These are phyloP conservation scores for Spergularia azorica DNA, from an alignment of 179 eudicot species.

Conservation along the genomic window DNA sequence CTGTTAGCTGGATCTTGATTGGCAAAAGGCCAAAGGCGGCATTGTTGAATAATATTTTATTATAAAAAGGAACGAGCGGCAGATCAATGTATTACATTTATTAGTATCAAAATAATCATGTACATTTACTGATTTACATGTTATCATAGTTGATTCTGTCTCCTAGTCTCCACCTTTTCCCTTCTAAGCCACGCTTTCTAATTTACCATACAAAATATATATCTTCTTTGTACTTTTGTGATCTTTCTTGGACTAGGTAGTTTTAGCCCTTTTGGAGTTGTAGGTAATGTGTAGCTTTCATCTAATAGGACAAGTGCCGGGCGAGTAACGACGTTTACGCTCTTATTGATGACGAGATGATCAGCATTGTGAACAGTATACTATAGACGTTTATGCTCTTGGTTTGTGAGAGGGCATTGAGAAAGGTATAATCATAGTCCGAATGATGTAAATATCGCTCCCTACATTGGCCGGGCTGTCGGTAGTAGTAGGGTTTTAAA, in stretches of 20 bases:
- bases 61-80: neutral
- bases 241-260: neutral
- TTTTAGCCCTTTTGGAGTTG: neutral
- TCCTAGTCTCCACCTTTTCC: slow-evolving; percentile 20
- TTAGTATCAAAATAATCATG: too few species aligned
- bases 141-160: slow-evolving; percentile 32
- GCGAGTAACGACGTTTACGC: too few species aligned
- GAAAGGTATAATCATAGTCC: neutral
- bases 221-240: neutral
- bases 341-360: too few species aligned
- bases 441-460: too few species aligned
- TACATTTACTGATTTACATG: slow-evolving; percentile 10
- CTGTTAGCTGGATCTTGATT: slow-evolving; percentile 21
- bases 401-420: neutral
- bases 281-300: neutral
- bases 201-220: neutral
- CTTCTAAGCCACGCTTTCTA: slow-evolving; percentile 25
- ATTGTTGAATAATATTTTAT: neutral
- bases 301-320: too few species aligned
- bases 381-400: too few species aligned
- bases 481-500: too few species aligned
- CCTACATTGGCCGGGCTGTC: too few species aligned
- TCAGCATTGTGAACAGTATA: too few species aligned
- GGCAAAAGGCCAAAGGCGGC: slow-evolving; percentile 13
- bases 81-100: slow-evolving; percentile 13